phyloP scores from a whole-genome alignment of 2,329 filamentous ascomycete species.

The Erysiphe pulchra region DNA sequence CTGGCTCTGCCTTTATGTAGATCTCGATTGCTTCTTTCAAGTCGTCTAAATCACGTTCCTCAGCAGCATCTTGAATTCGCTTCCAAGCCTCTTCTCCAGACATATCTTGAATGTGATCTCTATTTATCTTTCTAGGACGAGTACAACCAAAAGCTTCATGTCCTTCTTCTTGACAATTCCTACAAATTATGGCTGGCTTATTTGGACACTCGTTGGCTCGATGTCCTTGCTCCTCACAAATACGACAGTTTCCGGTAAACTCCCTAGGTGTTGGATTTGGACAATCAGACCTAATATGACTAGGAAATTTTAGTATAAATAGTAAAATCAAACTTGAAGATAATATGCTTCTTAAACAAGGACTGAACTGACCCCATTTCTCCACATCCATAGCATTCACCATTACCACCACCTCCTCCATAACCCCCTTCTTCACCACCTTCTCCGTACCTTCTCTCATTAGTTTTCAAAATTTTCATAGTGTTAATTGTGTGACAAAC shows the following conservation, averaged over 20 bases:
- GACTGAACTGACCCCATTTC: constrained; percentile 20
- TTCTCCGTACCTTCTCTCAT: too few species aligned
- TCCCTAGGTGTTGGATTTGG: constrained; percentile 21
- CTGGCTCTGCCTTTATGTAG: constrained; percentile 34
- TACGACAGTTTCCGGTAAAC: constrained; percentile 31
- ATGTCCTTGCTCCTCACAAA: constrained; percentile 27
- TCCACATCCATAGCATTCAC: constrained; percentile 17
- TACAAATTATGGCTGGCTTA: constrained; percentile 28
- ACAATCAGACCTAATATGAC: constrained; percentile 38
- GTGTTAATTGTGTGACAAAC: too few species aligned
- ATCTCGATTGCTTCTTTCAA: constrained; percentile 31
- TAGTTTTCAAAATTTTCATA: too few species aligned
- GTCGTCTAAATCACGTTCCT: constrained; percentile 32
- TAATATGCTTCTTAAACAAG: constrained; percentile 3
- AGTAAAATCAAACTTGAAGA: not conserved
- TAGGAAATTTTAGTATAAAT: constrained; percentile 7
- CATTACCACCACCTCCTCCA: constrained; percentile 1
- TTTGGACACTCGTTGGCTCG: constrained; percentile 35
- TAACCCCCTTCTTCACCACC: too few species aligned
- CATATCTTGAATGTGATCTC: constrained; percentile 22
- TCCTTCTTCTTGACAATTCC: constrained; percentile 34
- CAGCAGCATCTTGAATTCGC: constrained; percentile 24
- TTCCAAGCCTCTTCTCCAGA: constrained; percentile 30
- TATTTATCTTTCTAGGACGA: constrained; percentile 31
- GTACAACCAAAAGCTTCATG: constrained; percentile 30